Base-by-base conservation (phyloP, 106 monocot genomes). In the Apostasia shenzhenica region DNA sequence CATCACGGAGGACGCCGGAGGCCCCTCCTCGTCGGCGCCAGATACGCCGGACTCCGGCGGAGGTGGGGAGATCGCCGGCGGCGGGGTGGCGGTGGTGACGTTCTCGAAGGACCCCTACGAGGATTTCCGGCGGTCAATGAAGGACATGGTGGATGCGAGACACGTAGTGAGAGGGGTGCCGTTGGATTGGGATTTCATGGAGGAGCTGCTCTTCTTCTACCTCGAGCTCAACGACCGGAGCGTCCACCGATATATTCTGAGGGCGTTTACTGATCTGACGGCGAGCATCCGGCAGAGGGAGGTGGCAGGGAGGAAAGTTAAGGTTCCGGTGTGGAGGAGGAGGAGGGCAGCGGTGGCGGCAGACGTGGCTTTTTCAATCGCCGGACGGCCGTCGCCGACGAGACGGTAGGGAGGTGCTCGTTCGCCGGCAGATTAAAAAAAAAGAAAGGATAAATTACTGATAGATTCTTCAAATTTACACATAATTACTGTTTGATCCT, bases 181-280 rank as follows among this genome's bases (percentile, higher is more conserved):
- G 49, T 60, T 92, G 82, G 97, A 97, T 62, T 97, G 92, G 97
- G 92, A 92, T 39, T 92, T 89, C 75, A 79, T 89, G 87, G 83
- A 83, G 73, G 92, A 92, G 75, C 77, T 97, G 1, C 75, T 97
- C 41, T 71, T 89, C 50, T 92, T 77, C 47, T 97, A 87, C 77
- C 50, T 92, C 48, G 81, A 90, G 46, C 82, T 97, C n/a, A 97
- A 97, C 59, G 87, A 97, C 44, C 70, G 73, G 45, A 71, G 70
- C 72, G 77, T 92, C 13, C 92, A 92, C 76, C 81, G 72, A 73
- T 63, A 89, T 75, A 74, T 97, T 48, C 82, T 92, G 5, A 66
- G 62, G 50, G 97, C 92, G 3, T 92, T 92, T 48, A 69, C 82
- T 1, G 92, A 92, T 44, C 70, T 92, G 4, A 74, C 79, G 45